Evolutionary conservation across 176 grass and related monocot genomes (phyloP), one percentile per base, ranked within the genome.

Genomic region (Microstegium vimineum): DNA sequence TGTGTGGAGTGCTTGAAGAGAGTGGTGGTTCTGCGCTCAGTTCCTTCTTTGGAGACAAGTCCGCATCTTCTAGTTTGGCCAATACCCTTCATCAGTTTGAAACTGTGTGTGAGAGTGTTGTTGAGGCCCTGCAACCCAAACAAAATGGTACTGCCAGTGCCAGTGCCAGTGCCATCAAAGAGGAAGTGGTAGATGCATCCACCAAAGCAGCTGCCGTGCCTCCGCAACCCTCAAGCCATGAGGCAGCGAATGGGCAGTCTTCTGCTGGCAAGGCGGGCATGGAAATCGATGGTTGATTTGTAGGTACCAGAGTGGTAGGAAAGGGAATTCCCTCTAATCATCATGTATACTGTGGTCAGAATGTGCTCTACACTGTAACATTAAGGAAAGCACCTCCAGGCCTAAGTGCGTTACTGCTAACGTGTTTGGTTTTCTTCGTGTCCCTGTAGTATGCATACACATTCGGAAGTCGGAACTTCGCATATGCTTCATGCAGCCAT

Each of bases 1-100:
- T 98, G 87, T 98, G 92, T 22, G 80, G 73, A 43, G 66, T 93
- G 72, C 79, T 95, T 73, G 90, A 95, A 83, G 90, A 91, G 61
- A 90, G 83, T 3, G 75, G 86, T 41, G 52, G 12, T 37, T 37
- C 90, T 52, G 75, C 93, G 18, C 76, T 98, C 76, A 86, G 90
- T 60, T 88, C 91, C 5, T 86, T 90, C 59, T 84, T 88, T 71
- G 96, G 91, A 17, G 93, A 91, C 35, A 85, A 81, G 62, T 82
- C 77, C 8, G 90, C 90, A 28, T 60, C 78, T 14, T 83, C 78
- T 6, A 90, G 89, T 42, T 78, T 98, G 81, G 77, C 71, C 26
- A 93, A 67, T 63, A 86, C 65, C 68, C 82, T 98, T n/a, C 80
- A 66, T 23, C 86, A 89, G 51, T 72, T 98, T 0, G 96, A 91